Base-by-base conservation (phyloP, 2,329 filamentous ascomycete species). In the Aureobasidium leucospermi region DNA sequence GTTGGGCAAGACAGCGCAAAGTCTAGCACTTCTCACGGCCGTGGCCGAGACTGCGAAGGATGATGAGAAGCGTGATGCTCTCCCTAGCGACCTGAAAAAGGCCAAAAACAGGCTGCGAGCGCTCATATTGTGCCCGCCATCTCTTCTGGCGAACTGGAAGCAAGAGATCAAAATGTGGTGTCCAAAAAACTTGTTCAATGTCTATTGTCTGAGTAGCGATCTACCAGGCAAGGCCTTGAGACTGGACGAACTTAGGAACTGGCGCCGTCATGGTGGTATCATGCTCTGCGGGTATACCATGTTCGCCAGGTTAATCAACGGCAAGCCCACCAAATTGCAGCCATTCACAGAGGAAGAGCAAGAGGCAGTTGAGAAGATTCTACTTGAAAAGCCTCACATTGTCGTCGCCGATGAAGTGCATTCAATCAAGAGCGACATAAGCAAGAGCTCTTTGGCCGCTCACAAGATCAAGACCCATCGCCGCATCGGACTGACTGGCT, bases 361-460 rank as follows among this genome's bases (percentile, higher is more conserved):
- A 38, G 68, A 73, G 3, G 73, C 64, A n/a, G 64, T 79, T 9
- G 69, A 69, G 34, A 67, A 76, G 9, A 73, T 82, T 32, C 72
- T 96, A 6, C 71, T 84, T 1, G 66, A 85, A 4, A 76, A 78
- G 0, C 84, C 91, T 0, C 88, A 81, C 62, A 81, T 96, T 47
- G 85, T 96, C 23, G 75, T 96, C 53, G 89, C 87, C 0, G 92
- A 96, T 67, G 92, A 96, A 72, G 91, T 90, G 0, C 92, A 96
- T 68, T 76, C 73, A 23, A 74, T 96, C 69, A 96, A 94, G 72
- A 91, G 90, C 63, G 72, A 76, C 0, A 70, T 68, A 0, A 77
- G 85, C 0, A 72, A 77, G 19, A 74, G 86, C 36, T 76, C 84
- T 45, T 64, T 71, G 39, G 78, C 81, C 6, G 82, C 85, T 19